Evolutionary conservation across 1,284 basidiomycete genomes (phyloP), one percentile per base, ranked within the genome.

Genomic region (Thecaphora thlaspeos): DNA sequence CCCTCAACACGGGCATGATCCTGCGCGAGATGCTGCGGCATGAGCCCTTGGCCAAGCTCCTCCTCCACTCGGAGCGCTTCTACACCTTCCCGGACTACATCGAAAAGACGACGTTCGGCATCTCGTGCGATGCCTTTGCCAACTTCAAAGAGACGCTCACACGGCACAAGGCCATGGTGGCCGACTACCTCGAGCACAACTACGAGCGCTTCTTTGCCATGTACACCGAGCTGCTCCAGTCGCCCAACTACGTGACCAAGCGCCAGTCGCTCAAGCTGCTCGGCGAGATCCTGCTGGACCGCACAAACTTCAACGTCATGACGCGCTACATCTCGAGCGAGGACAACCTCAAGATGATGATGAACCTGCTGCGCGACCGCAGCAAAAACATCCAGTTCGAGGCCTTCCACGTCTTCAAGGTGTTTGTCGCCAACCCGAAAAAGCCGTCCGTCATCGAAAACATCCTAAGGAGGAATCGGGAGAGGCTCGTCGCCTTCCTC

Each of bases 341-440:
- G 56, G 88, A 88, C 36, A 99, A 98, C 77, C 83, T 99, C 58
- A 97, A 97, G 85, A 90, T 94, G 85, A 96, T 98, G 91, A 99
- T 99, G 94, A 98, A 98, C 79, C 84, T 98, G 47, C 82, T 99
- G 45, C 84, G 92, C 59, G 92, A 97, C 76, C 92, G 92, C 83
- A 94, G 91, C 83, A 90, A 91, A 82, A 97, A 99, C 79, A 98
- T 99, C 48, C 94, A 99, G 80, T 98, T 97, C 60, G 94, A 99
- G 79, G 94, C 94, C 2, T 99, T 99, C 80, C 95, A 98, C 73
- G 95, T 99, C 30, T 99, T 99, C 85, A 99, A 98, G 85, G 94
- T 93, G 5, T 99, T 99, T 73, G 94, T 98, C 34, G 94, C 95
- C 38, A 99, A 99, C 77, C 94, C 94, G 21, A 95, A 96, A 85